phyloP scores from a whole-genome alignment of 2,329 filamentous ascomycete species.

The Dactylellina parvicollis region DNA sequence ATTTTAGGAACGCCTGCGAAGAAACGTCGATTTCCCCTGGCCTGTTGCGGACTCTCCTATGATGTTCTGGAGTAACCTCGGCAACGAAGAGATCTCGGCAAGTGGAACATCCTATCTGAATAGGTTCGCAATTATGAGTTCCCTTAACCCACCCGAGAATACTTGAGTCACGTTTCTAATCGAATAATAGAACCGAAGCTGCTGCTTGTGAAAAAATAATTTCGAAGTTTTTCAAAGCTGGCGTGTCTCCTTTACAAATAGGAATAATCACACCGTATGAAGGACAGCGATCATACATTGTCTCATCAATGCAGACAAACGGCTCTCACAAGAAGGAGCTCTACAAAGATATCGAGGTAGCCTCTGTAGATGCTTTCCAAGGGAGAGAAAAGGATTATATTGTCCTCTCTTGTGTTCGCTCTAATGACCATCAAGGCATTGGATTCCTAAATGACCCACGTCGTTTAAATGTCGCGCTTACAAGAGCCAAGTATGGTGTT shows the following conservation, averaged over 20 bases:
- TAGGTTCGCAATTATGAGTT: too few relatives aligned
- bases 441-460: constrained; percentile 98
- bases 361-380: constrained; percentile 98
- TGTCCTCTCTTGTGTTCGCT: constrained; percentile 94
- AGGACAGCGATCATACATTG: constrained; percentile 96
- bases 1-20: constrained; percentile 75
- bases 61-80: constrained; percentile 99
- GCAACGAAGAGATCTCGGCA: constrained; percentile 96
- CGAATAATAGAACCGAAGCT: constrained; percentile 77
- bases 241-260: constrained; percentile 91
- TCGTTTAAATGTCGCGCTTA: constrained; percentile 95
- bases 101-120: constrained; percentile 98
- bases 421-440: constrained; percentile 98
- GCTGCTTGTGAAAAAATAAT: constrained; percentile 99
- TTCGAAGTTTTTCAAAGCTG: constrained; percentile 97
- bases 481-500: constrained; percentile 93
- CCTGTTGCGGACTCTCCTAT: constrained; percentile 92
- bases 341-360: constrained; percentile 98
- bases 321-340: constrained; percentile 98
- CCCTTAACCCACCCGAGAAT: too few relatives aligned
- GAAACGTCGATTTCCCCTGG: constrained; percentile 98
- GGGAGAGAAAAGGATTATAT: constrained; percentile 99
- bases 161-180: background rate
- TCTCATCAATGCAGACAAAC: constrained; percentile 98
- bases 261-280: constrained; percentile 99